Percentiles rank a stretch among this genome's conserved stretches.
These are phyloP conservation scores for Aspergillus alliaceus DNA, from an alignment of 2,329 filamentous ascomycete species.

Conservation along the genomic window DNA sequence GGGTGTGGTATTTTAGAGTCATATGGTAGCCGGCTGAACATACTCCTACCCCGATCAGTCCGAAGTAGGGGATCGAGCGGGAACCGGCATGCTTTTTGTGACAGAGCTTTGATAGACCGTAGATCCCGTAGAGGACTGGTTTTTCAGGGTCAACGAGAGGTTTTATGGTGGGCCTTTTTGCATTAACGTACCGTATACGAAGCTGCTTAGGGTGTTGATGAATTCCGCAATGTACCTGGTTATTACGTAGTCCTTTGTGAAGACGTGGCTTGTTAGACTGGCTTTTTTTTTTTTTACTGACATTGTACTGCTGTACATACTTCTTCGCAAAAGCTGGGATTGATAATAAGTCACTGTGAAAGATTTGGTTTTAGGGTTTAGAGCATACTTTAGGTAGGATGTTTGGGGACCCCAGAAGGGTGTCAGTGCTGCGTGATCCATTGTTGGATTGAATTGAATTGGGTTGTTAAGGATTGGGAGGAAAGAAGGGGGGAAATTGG, in stretches of 20 bases:
- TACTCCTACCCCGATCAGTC: constrained; percentile 36
- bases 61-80: constrained; percentile 38
- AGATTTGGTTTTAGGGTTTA: not conserved
- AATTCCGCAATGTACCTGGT: constrained; percentile 48
- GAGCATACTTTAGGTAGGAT: constrained; percentile 30
- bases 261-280: not conserved
- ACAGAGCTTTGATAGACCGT: constrained; percentile 34
- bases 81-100: constrained; percentile 21
- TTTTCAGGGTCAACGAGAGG: not conserved
- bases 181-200: constrained; percentile 32
- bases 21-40: constrained; percentile 32
- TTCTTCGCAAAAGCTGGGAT: constrained; percentile 30
- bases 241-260: constrained; percentile 42
- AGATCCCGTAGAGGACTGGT: constrained; percentile 40
- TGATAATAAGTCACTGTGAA: not conserved
- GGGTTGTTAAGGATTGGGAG: no score
- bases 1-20: constrained; percentile 34
- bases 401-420: constrained; percentile 31
- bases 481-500: no score
- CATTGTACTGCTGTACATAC: constrained; percentile 10
- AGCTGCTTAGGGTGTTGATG: constrained; percentile 47
- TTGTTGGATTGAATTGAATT: no score
- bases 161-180: not conserved
- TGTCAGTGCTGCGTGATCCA: not conserved
- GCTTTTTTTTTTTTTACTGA: no score